These are phyloP conservation scores for Ophiostoma piceae DNA, from an alignment of 2,329 filamentous ascomycete species.

Conservation along the genomic window DNA sequence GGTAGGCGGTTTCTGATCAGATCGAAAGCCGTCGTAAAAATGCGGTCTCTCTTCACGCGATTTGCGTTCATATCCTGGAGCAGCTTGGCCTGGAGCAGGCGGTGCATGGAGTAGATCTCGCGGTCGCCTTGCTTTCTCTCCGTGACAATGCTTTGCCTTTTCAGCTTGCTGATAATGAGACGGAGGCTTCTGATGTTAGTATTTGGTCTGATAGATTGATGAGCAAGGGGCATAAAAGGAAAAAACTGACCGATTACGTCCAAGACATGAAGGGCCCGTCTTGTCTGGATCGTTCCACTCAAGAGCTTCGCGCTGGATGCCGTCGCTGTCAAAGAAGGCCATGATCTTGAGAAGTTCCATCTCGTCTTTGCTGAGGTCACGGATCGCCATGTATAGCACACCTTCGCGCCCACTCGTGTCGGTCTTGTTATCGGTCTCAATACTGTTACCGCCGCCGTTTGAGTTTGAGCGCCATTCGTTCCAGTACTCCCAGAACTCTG, in stretches of 20 bases:
- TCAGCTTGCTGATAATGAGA: constrained; percentile 25
- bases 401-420: constrained; percentile 15
- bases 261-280: constrained; percentile 21
- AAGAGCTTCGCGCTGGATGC: constrained; percentile 24
- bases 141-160: constrained; percentile 23
- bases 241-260: constrained; percentile 13
- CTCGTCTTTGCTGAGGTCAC: constrained; percentile 24
- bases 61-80: constrained; percentile 23
- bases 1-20: constrained; percentile 25
- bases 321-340: constrained; percentile 26
- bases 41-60: constrained; percentile 20
- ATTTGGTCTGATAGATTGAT: neutral
- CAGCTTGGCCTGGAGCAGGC: constrained; percentile 23
- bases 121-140: constrained; percentile 21
- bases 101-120: constrained; percentile 24
- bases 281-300: constrained; percentile 1
- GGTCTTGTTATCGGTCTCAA: neutral
- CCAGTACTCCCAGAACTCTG: constrained; percentile 27
- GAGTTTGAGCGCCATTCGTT: constrained; percentile 23
- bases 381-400: constrained; percentile 19
- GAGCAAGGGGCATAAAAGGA: no score
- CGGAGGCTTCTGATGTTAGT: neutral
- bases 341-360: constrained; percentile 25
- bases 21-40: constrained; percentile 24
- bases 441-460: neutral